A percentile compares a stretch with the other conserved stretches of the same genome.
phyloP scores from a whole-genome alignment of 805 yeast species.

The Alloascoidea africana region DNA sequence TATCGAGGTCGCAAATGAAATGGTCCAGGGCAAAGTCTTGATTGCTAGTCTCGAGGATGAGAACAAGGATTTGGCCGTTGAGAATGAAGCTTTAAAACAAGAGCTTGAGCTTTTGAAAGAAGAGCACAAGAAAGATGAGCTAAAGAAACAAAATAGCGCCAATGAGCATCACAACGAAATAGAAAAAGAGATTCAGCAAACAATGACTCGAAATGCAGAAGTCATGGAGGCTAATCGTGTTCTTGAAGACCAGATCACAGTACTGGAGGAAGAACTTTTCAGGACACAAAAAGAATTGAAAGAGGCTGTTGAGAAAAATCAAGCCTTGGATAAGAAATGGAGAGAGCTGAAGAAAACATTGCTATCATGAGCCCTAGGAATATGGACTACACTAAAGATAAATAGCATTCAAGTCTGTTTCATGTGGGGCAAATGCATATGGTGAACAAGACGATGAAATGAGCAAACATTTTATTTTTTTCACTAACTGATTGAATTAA shows the following conservation, averaged over 20 bases:
- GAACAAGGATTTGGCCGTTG: conserved; percentile 39
- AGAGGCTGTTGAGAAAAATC: conserved; percentile 13
- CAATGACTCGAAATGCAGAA: conserved; percentile 43
- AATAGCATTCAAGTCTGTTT: no score
- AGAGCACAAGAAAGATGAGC: conserved; percentile 9
- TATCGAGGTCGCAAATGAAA: conserved; percentile 70
- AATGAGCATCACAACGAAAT: conserved; percentile 7
- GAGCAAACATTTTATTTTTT: no score
- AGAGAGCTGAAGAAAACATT: conserved; percentile 16
- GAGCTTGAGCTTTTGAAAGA: conserved; percentile 10
- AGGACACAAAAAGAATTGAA: conserved; percentile 11
- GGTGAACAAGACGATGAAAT: no score
- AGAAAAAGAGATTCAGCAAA: conserved; percentile 10
- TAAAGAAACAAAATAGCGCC: conserved; percentile 4
- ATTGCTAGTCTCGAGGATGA: conserved; percentile 68
- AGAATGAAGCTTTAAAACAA: conserved; percentile 30
- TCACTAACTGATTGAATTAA: no score
- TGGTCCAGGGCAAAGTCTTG: conserved; percentile 65
- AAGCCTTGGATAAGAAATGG: conserved; percentile 18
- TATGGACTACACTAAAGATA: no score
- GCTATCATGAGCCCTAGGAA: no score
- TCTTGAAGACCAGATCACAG: conserved; percentile 35
- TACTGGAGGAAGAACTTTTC: conserved; percentile 26
- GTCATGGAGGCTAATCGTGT: conserved; percentile 49
- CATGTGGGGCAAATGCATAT: no score